phyloP scores from a whole-genome alignment of 192 early-diverging fungal species.

The Spizellomyces punctatus region DNA sequence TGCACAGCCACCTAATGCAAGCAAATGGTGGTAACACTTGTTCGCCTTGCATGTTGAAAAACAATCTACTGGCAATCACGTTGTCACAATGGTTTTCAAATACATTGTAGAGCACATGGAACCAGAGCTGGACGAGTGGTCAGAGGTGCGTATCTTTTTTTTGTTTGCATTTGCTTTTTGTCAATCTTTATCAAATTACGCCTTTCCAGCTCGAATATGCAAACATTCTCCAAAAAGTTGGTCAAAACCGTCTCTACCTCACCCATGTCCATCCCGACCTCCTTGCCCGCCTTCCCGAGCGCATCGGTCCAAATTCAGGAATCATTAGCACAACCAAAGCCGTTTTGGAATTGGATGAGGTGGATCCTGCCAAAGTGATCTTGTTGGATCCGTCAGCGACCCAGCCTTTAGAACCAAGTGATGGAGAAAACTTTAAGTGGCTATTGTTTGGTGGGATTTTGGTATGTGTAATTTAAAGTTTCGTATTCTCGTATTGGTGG shows the following conservation, averaged over 20 bases:
- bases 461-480: constrained; percentile 41
- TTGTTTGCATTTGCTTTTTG: not conserved
- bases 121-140: constrained; percentile 72
- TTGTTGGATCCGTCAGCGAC: constrained; percentile 71
- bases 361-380: constrained; percentile 61
- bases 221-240: constrained; percentile 68
- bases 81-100: constrained; percentile 30
- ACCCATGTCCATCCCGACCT: constrained; percentile 56
- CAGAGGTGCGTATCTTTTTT: constrained; percentile 28
- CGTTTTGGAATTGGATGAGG: constrained; percentile 43
- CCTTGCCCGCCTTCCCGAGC: constrained; percentile 37
- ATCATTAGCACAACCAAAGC: constrained; percentile 22
- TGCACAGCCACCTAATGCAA: too few relatives aligned
- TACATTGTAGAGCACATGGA: constrained; percentile 83
- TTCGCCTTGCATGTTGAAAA: too few relatives aligned
- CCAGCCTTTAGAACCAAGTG: constrained; percentile 60
- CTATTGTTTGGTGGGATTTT: constrained; percentile 85
- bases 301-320: not conserved
- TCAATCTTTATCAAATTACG: not conserved
- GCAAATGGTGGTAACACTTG: too few relatives aligned
- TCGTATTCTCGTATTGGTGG: constrained; percentile 50
- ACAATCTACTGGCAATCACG: too few relatives aligned
- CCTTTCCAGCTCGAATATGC: constrained; percentile 65
- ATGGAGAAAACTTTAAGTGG: constrained; percentile 69
- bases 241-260: constrained; percentile 63